These are phyloP conservation scores for Strobilomyces echinocephalus DNA, from an alignment of 768 basidiomycete genomes.

Conservation along the genomic window DNA sequence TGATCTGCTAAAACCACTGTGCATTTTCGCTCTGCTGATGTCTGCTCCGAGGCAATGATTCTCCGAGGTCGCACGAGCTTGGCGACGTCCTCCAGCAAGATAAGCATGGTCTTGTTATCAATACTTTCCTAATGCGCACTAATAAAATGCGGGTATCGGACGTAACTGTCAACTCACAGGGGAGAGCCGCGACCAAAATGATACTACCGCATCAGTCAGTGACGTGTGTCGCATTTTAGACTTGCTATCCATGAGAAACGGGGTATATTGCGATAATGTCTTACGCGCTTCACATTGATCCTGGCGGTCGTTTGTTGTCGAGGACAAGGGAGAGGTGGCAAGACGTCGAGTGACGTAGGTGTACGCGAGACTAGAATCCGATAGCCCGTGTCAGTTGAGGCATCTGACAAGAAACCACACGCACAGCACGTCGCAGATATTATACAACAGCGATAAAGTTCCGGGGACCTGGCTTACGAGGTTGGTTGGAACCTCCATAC, in stretches of 20 bases:
- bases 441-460: constrained; percentile 54
- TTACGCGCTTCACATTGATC: constrained; percentile 45
- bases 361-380: constrained; percentile 50
- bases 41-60: constrained; percentile 13
- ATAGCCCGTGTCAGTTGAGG: neutral
- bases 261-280: constrained; percentile 49
- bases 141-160: constrained; percentile 1
- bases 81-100: constrained; percentile 55
- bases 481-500: constrained; percentile 43
- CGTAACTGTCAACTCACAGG: constrained; percentile 20
- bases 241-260: constrained; percentile 60
- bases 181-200: constrained; percentile 62
- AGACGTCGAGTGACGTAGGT: constrained; percentile 61
- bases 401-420: constrained; percentile 23
- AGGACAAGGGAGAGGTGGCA: constrained; percentile 52
- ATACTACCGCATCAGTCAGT: constrained; percentile 50
- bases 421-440: constrained; percentile 64
- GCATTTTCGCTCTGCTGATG: neutral
- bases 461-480: constrained; percentile 38
- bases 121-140: constrained; percentile 29
- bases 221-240: constrained; percentile 51
- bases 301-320: constrained; percentile 33
- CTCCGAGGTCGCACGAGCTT: constrained; percentile 47
- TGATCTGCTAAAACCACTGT: constrained; percentile 9
- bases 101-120: constrained; percentile 39